Evolutionary conservation across 176 grass and related monocot species (phyloP).

Genomic region (Chrysopogon serrulatus): DNA sequence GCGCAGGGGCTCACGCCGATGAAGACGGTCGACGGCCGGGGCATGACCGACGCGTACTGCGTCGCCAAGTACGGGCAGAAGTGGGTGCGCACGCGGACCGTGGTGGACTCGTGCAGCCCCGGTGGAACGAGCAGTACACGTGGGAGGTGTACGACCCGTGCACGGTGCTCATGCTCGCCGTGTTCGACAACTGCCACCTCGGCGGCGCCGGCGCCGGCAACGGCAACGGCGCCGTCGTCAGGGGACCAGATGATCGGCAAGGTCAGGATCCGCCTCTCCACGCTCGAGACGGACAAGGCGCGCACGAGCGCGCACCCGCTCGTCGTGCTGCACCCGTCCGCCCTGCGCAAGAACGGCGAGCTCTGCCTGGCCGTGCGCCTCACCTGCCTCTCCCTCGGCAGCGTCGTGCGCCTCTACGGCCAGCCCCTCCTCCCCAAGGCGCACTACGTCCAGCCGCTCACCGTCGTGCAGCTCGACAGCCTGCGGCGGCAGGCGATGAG

Average conservation of each 20-base stretch:
- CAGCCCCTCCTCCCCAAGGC: slow-evolving; percentile 53
- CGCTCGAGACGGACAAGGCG: slow-evolving; percentile 54
- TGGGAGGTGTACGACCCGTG: slow-evolving; percentile 82
- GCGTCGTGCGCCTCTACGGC: slow-evolving; percentile 44
- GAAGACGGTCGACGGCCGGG: slow-evolving; percentile 43
- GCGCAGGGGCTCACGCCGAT: slow-evolving; percentile 55
- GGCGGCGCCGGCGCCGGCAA: background rate
- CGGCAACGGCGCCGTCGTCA: background rate
- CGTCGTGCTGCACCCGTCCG: slow-evolving; percentile 47
- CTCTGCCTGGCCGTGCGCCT: slow-evolving; percentile 68
- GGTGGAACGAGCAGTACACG: slow-evolving; percentile 95
- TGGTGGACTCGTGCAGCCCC: slow-evolving; percentile 41
- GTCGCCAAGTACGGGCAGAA: slow-evolving; percentile 88
- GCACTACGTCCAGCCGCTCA: slow-evolving; percentile 61
- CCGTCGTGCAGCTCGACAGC: slow-evolving; percentile 43
- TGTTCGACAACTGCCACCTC: slow-evolving; percentile 71
- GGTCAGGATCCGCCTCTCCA: slow-evolving; percentile 75
- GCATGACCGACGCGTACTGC: slow-evolving; percentile 65
- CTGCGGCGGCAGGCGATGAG: slow-evolving; percentile 59
- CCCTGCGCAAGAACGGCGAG: slow-evolving; percentile 69
- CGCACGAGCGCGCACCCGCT: slow-evolving; percentile 45
- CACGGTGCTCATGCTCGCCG: slow-evolving; percentile 74
- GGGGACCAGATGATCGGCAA: slow-evolving; percentile 62
- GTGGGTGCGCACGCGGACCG: slow-evolving; percentile 80
- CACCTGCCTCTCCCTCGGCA: slow-evolving; percentile 54